These are phyloP conservation scores for Ulota crispa DNA, from an alignment of 225 moss, liverwort and hornwort genomes.

Conservation along the genomic window DNA sequence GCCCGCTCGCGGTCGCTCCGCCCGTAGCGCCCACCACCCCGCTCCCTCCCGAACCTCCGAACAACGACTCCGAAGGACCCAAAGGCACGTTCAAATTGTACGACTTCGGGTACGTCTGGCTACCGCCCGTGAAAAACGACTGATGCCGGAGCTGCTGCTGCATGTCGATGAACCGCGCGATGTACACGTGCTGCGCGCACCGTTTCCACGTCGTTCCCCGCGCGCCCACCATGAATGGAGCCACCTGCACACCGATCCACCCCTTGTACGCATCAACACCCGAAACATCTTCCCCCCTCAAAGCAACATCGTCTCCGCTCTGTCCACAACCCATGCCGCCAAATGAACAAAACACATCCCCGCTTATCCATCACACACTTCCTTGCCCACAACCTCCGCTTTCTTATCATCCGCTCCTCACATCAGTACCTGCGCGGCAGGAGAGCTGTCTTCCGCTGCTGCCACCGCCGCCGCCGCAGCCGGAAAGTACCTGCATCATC, in stretches of 20 bases:
- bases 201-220: conserved; percentile 65
- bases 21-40: conserved; percentile 24
- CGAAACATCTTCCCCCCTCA: no score
- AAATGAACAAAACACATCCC: background rate
- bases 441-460: conserved; percentile 55
- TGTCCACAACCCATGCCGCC: rapidly evolving
- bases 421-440: conserved; percentile 58
- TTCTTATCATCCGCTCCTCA: background rate
- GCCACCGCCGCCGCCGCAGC: conserved; percentile 35
- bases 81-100: conserved; percentile 81
- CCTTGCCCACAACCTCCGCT: background rate
- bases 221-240: conserved; percentile 46
- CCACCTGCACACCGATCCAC: background rate
- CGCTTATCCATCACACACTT: background rate
- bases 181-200: conserved; percentile 84
- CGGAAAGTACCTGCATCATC: conserved; percentile 45
- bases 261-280: background rate
- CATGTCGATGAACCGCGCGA: conserved; percentile 82
- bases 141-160: conserved; percentile 75
- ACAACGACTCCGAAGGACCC: conserved; percentile 53
- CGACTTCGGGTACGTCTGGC: conserved; percentile 50
- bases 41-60: conserved; percentile 41
- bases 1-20: conserved; percentile 25
- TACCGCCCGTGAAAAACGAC: conserved; percentile 43
- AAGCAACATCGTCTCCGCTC: rapidly evolving